Evolutionary conservation across 768 basidiomycete genomes (phyloP).

Genomic region (Pulveroboletus sp.): DNA sequence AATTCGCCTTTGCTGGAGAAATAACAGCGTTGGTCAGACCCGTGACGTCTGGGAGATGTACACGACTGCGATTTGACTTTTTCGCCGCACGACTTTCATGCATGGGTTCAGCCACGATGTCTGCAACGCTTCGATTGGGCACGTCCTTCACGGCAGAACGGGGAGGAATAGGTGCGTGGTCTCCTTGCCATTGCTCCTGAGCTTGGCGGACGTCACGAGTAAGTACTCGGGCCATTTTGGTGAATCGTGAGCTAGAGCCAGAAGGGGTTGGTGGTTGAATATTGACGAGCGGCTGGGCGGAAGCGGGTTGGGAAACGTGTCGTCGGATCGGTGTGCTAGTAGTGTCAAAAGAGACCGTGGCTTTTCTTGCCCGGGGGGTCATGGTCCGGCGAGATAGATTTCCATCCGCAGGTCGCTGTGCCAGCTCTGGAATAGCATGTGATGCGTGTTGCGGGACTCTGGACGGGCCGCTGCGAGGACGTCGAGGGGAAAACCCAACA

Average conservation of each 20-base stretch:
- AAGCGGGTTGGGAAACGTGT: slow-evolving; percentile 16
- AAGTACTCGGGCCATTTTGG: slow-evolving; percentile 55
- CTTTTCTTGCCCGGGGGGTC: slow-evolving; percentile 34
- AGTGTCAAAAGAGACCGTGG: slow-evolving; percentile 28
- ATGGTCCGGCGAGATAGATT: slow-evolving; percentile 20
- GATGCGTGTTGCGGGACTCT: slow-evolving; percentile 22
- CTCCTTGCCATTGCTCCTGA: slow-evolving; percentile 19
- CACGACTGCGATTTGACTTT: slow-evolving; percentile 34
- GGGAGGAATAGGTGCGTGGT: slow-evolving; percentile 3
- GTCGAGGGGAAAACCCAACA: slow-evolving; percentile 70
- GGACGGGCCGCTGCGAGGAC: slow-evolving; percentile 53
- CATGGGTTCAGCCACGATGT: slow-evolving; percentile 3
- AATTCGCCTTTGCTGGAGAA: slow-evolving; percentile 60
- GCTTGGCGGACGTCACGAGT: slow-evolving; percentile 53
- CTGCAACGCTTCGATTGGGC: slow-evolving; percentile 24
- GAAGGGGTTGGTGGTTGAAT: slow-evolving; percentile 65
- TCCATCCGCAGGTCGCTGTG: slow-evolving; percentile 14
- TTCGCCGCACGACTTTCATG: slow-evolving; percentile 12
- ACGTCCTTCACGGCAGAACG: slow-evolving; percentile 23
- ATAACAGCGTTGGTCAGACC: slow-evolving; percentile 77
- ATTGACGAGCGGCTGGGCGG: slow-evolving; percentile 47
- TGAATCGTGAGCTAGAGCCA: slow-evolving; percentile 53
- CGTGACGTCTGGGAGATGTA: slow-evolving; percentile 80
- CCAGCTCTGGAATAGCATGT: slow-evolving; percentile 10
- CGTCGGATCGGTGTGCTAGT: slow-evolving; percentile 27